These are phyloP conservation scores for Aureobasidium leucospermi DNA, from an alignment of 2,329 filamentous ascomycete species.

Conservation along the genomic window DNA sequence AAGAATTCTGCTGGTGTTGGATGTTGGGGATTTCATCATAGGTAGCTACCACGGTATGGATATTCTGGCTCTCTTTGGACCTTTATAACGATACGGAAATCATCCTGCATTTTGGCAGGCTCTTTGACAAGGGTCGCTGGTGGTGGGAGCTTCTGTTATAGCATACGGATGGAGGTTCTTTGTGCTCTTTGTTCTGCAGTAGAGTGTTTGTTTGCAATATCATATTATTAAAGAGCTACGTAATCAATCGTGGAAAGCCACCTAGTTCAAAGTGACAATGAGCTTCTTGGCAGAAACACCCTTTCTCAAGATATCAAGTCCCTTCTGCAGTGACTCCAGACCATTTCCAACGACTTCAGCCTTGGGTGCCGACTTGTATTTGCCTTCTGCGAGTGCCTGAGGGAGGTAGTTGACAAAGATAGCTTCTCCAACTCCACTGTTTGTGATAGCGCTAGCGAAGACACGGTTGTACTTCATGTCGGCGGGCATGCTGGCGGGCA, in stretches of 20 bases:
- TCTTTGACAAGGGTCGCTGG: too few relatives aligned
- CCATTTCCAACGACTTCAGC: constrained; percentile 17
- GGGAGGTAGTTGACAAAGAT: constrained; percentile 16
- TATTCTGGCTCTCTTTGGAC: too few relatives aligned
- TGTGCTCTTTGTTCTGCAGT: too few relatives aligned
- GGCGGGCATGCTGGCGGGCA: background rate
- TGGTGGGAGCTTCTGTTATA: too few relatives aligned
- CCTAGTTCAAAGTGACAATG: constrained; percentile 14
- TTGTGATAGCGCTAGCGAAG: constrained; percentile 4
- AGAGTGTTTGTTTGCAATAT: too few relatives aligned
- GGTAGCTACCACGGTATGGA: too few relatives aligned
- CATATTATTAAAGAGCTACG: too few relatives aligned
- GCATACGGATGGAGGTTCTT: too few relatives aligned
- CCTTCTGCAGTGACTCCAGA: constrained; percentile 18
- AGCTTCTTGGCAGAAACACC: constrained; percentile 21
- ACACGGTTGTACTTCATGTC: background rate
- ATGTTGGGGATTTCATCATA: too few relatives aligned
- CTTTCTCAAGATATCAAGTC: constrained; percentile 15
- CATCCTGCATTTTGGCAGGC: too few relatives aligned
- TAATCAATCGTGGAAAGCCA: background rate
- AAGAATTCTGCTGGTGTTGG: too few relatives aligned
- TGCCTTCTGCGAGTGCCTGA: constrained; percentile 15
- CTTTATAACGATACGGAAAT: too few relatives aligned
- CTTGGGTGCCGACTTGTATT: constrained; percentile 16
- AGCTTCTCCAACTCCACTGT: constrained; percentile 2